Evolutionary conservation across 257 asterid genomes (phyloP), one percentile per base, ranked within the genome.

Genomic region (Penstemon davidsonii): DNA sequence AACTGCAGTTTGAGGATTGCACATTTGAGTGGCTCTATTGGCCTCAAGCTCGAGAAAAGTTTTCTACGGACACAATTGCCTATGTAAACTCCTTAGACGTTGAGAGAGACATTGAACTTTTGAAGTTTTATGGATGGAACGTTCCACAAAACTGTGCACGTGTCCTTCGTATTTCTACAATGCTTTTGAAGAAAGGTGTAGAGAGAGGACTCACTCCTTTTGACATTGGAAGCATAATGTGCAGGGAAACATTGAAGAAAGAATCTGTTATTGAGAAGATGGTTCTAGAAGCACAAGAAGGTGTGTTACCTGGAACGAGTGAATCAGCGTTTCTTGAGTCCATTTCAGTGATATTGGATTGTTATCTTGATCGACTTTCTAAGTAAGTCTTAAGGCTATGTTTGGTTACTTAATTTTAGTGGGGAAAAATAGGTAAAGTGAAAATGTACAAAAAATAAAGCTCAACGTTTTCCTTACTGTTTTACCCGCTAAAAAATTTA

Each of bases 21-120:
- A 86, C 91, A 0, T 88, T 86, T 45, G 96, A 89, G 72, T 89
- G 96, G 96, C 88, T 89, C 60, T 85, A 85, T 75, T 89, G 96
- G 96, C 96, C 92, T 68, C 96, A 89, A 79, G 83, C 95, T 37
- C 81, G 65, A 33, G 62, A 82, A 11, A 86, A 86, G 4, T 89
- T 80, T 61, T 77, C 88, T 11, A 71, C 82, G 1, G 88, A 83
- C 44, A 82, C 78, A 36, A 57, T 74, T 38, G 77, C 76, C n/a
- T 89, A 87, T 84, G 82, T 89, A 75, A 72, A 81, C 59, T 73
- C 85, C 38, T 80, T 89, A 57, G 87, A 89, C 44, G 83, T 90
- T 3, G 92, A 85, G 66, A 81, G 81, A 79, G 96, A 89, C 62
- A 82, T 87, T 8, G 82, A 85, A 43, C 83, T 87, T 68, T 72